Base-by-base conservation (phyloP, 139 green algal species). In the Haematococcus lacustris region DNA sequence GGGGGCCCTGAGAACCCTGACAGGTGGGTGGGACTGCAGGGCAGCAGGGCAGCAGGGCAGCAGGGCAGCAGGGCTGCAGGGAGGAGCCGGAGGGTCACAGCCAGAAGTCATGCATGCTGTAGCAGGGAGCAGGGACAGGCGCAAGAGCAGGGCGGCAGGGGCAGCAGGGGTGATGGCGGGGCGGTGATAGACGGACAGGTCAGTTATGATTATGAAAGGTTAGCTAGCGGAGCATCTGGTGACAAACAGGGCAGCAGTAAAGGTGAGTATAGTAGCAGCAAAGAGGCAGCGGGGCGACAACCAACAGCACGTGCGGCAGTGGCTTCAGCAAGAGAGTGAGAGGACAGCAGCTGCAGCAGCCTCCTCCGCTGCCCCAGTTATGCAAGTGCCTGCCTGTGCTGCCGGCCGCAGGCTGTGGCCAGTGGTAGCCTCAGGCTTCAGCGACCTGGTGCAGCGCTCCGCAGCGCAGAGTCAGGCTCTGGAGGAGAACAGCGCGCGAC, bases 391-490 rank as follows among this genome's bases (percentile, higher is more conserved):
- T n/a, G 21, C 21, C 17, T 35, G 28, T 30, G 28, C 33, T 2
- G 28, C 3, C 60, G 28, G 30, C 28, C 38, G 38, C 73, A 86
- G 82, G 71, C 68, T 94, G 65, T 93, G 88, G 89, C 89, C 89
- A 2, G 88, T 93, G 40, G 72, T 70, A 23, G 88, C 85, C 0
- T 50, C 74, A 34, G 89, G 89, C 28, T 91, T 91, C 72, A 80
- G 76, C 21, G 89, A 90, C 75, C 77, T 94, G 38, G 59, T 90
- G 30, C 75, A 68, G 7, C 80, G 89, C 32, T 77, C 21, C 37
- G 37, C 37, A 35, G 64, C 75, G 1, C 70, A 74, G 34, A 47
- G 62, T 76, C 75, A 62, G 1, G 74, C 74, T 0, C 30, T 84
- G 37, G 65, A 74, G 17, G 78, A 85, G 51, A 88, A 88, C 76